Conservation (phyloP, 176 grass and related monocot species). For the Tillandsia fasciculata region DNA sequence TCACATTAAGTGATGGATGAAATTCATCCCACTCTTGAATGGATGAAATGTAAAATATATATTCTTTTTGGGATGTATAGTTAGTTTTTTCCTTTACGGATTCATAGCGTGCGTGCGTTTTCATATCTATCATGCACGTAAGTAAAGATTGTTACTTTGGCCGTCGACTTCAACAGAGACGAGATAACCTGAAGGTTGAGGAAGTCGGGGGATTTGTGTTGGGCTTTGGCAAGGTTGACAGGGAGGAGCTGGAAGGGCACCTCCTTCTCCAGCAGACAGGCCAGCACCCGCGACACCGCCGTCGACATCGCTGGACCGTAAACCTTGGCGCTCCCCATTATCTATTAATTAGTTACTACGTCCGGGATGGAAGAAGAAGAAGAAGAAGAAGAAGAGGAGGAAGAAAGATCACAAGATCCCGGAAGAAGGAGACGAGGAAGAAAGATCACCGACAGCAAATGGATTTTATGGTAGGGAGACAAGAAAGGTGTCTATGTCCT, state of each 20-base stretch:
- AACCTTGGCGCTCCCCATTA: conserved; percentile 2
- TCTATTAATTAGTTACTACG: neutral
- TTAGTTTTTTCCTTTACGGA: too few species aligned
- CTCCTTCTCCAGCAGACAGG: conserved; percentile 15
- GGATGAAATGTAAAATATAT: too few species aligned
- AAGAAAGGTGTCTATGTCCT: neutral
- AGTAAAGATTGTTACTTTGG: too few species aligned
- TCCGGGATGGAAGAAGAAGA: neutral
- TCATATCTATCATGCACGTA: too few species aligned
- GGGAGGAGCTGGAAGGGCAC: conserved; percentile 7
- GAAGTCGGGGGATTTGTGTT: conserved; percentile 13
- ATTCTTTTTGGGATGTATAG: too few species aligned
- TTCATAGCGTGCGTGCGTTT: too few species aligned
- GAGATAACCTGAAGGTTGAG: conserved; percentile 6
- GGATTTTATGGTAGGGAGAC: neutral
- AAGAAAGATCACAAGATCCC: too few species aligned
- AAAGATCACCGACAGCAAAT: neutral
- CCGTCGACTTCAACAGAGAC: neutral
- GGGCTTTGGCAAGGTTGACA: conserved; percentile 8
- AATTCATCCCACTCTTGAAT: too few species aligned
- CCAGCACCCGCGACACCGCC: conserved; percentile 9
- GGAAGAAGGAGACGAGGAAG: neutral
- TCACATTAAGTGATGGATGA: too few species aligned
- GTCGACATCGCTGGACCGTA: conserved; percentile 9
- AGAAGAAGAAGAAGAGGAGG: too few species aligned